phyloP scores from a whole-genome alignment of 805 yeast species.

The Ogataea trehalophila region DNA sequence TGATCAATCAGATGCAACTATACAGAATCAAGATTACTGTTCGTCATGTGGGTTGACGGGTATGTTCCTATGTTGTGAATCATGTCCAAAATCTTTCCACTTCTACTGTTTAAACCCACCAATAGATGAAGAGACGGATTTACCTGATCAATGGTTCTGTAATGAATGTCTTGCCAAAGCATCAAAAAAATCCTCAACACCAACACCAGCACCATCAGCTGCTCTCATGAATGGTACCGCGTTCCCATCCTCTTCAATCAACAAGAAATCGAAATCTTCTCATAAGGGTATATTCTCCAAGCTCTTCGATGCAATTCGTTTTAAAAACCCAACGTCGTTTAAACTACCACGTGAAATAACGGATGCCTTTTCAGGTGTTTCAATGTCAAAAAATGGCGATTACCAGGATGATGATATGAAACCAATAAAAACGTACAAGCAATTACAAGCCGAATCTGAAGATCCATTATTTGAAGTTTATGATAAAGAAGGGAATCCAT shows the following conservation, averaged over 20 bases:
- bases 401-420: slow-evolving; percentile 61
- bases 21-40: slow-evolving; percentile 80
- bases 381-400: slow-evolving; percentile 63
- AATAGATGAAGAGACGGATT: slow-evolving; percentile 50
- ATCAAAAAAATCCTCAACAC: slow-evolving; percentile 1
- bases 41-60: slow-evolving; percentile 90
- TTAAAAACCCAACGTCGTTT: slow-evolving; percentile 62
- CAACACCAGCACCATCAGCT: no score
- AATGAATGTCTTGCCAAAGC: slow-evolving; percentile 58
- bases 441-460: slow-evolving; percentile 39
- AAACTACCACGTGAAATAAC: slow-evolving; percentile 63
- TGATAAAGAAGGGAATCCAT: slow-evolving; percentile 64
- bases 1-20: slow-evolving; percentile 11
- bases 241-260: no score
- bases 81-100: slow-evolving; percentile 90
- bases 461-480: slow-evolving; percentile 57
- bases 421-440: slow-evolving; percentile 38
- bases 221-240: no score
- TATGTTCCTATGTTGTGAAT: slow-evolving; percentile 85
- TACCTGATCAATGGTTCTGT: slow-evolving; percentile 92
- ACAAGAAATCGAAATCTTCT: neutral
- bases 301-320: slow-evolving; percentile 52
- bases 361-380: slow-evolving; percentile 69
- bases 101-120: slow-evolving; percentile 92
- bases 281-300: slow-evolving; percentile 48